These are phyloP conservation scores for Plasmodium reichenowi DNA, from an alignment of 169 alveolate genomes.

Conservation along the genomic window DNA sequence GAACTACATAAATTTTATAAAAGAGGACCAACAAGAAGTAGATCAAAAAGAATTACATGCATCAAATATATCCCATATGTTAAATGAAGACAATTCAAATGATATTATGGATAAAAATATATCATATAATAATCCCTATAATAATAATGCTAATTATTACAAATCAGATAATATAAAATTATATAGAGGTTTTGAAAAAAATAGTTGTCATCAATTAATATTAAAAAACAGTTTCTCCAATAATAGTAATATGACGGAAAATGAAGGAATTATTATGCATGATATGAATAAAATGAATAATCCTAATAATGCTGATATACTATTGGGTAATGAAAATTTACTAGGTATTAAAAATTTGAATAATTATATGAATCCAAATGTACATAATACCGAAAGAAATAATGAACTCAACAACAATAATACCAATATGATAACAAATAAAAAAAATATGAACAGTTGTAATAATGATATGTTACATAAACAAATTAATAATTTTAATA, in stretches of 20 bases:
- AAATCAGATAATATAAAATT: constrained; percentile 42
- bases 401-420: too few relatives aligned
- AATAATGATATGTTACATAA: constrained; percentile 2
- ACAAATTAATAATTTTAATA: too few relatives aligned
- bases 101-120: constrained; percentile 28
- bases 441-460: background rate
- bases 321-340: background rate
- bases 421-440: too few relatives aligned
- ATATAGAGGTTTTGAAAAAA: constrained; percentile 21
- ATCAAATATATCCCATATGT: too few relatives aligned
- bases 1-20: constrained; percentile 7
- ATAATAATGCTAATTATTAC: constrained; percentile 36
- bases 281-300: background rate
- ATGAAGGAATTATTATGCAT: constrained; percentile 8
- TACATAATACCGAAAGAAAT: too few relatives aligned
- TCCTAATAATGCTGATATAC: background rate
- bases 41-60: constrained; percentile 8
- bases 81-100: background rate
- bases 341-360: too few relatives aligned
- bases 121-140: background rate
- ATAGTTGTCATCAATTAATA: constrained; percentile 14
- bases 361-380: too few relatives aligned
- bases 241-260: constrained; percentile 10
- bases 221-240: constrained; percentile 36
- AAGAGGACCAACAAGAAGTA: background rate